phyloP scores from a whole-genome alignment of 352 stramenopile genomes.

The Phytophthora cactorum region DNA sequence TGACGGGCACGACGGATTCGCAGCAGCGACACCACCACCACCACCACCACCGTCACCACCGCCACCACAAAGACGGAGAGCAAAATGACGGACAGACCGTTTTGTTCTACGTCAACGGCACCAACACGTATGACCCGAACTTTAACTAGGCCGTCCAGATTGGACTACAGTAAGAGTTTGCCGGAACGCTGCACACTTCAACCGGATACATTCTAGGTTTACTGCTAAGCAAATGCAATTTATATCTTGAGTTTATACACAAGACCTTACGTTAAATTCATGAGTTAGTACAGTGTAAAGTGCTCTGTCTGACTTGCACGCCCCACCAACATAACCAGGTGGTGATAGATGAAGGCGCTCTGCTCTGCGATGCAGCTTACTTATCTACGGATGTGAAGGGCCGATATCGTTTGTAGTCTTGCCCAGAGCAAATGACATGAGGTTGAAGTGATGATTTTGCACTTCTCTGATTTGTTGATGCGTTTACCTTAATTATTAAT shows the following conservation, averaged over 20 bases:
- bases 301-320: no score
- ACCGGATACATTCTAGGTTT: neutral
- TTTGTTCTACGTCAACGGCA: constrained; percentile 29
- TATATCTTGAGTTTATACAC: neutral
- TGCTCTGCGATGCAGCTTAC: no score
- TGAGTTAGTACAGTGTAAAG: no score
- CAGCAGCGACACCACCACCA: constrained; percentile 16
- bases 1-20: constrained; percentile 23
- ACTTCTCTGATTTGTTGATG: no score
- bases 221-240: neutral
- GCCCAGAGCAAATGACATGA: no score
- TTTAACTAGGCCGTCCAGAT: neutral
- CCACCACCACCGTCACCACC: constrained; percentile 14
- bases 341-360: no score
- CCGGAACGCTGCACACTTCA: neutral
- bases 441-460: no score
- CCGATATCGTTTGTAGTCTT: no score
- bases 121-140: constrained; percentile 29
- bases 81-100: constrained; percentile 13
- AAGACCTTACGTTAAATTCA: neutral
- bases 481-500: no score
- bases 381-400: no score
- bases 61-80: neutral
- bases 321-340: no score
- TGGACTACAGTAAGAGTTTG: neutral